Base-by-base conservation (phyloP, 768 basidiomycete genomes). In the Tylopilus vinaceipallidus region DNA sequence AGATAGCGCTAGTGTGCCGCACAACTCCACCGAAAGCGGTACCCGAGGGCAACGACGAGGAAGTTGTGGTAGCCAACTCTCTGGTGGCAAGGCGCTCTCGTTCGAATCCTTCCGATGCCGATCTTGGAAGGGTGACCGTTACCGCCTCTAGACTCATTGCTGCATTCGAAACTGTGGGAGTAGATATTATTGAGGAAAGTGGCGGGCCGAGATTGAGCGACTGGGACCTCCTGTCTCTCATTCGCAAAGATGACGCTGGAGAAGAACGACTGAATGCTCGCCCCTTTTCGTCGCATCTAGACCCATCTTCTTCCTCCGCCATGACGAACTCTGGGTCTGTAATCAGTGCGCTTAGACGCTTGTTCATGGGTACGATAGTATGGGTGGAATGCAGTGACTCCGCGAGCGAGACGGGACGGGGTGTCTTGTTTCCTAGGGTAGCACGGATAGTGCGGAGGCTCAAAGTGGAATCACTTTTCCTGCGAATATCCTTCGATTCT, bases 391-490 rank as follows among this genome's bases (percentile, higher is more conserved):
- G 85, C 46, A 88, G 71, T 1, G 86, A 88, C 53, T 88, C 88
- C 9, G 86, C 86, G 69, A 84, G 79, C 9, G 88, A 91, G 27
- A 88, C 85, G 4, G 88, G 88, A 14, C 88, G 76, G 32, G 85
- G 82, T 3, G 83, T 71, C 23, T 76, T 77, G 29, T 63, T 65
- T 33, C 74, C 75, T 12, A 79, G 73, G 14, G 66, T 62, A 30
- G 83, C 79, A 26, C 86, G 79, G 48, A 88, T 79, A 17, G 88
- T 90, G 54, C 79, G 79, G 61, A 84, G 82, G 59, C 86, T 84
- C 62, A 84, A 80, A n/a, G 87, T 89, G 6, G 88, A 83, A 66
- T 91, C 88, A 57, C 88, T 89, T 70, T 86, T 88, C 60, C 88
- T 73, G 84, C 88, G 86, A 27, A 75, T 74, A 54, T 91, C 88